Conservation (phyloP, 352 stramenopile species). For the Pythium aquatile region DNA sequence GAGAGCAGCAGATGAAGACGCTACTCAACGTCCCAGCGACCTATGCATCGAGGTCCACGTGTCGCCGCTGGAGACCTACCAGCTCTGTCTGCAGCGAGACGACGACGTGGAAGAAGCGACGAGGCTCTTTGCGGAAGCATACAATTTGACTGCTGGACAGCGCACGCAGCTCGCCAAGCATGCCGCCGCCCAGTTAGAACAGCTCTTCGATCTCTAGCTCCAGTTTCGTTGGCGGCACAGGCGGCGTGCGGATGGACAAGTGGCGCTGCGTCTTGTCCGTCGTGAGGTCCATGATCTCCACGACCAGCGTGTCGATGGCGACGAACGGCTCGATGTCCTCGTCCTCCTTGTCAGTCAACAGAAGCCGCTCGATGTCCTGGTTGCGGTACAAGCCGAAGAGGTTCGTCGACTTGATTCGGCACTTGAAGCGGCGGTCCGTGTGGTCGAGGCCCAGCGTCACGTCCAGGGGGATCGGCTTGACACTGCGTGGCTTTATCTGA, state of each 20-base stretch:
- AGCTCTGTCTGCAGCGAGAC: constrained; percentile 31
- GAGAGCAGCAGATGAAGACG: background rate
- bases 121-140: constrained; percentile 28
- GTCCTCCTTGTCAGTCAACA: constrained; percentile 25
- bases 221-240: constrained; percentile 36
- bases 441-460: constrained; percentile 56
- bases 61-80: constrained; percentile 39
- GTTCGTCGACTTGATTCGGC: constrained; percentile 66
- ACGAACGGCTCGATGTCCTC: constrained; percentile 45
- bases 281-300: constrained; percentile 68
- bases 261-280: constrained; percentile 52
- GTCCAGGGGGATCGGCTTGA: constrained; percentile 46
- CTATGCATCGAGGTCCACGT: constrained; percentile 32
- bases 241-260: constrained; percentile 48
- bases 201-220: constrained; percentile 65
- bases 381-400: constrained; percentile 61
- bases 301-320: constrained; percentile 60
- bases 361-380: constrained; percentile 54
- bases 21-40: constrained; percentile 1
- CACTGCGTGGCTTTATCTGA: constrained; percentile 62
- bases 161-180: constrained; percentile 31
- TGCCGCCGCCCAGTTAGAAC: constrained; percentile 47
- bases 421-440: constrained; percentile 63
- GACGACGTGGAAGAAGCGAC: constrained; percentile 35
- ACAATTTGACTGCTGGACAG: constrained; percentile 33